These are phyloP conservation scores for Neonectria punicea DNA, from an alignment of 2,329 filamentous ascomycete species.

Conservation along the genomic window DNA sequence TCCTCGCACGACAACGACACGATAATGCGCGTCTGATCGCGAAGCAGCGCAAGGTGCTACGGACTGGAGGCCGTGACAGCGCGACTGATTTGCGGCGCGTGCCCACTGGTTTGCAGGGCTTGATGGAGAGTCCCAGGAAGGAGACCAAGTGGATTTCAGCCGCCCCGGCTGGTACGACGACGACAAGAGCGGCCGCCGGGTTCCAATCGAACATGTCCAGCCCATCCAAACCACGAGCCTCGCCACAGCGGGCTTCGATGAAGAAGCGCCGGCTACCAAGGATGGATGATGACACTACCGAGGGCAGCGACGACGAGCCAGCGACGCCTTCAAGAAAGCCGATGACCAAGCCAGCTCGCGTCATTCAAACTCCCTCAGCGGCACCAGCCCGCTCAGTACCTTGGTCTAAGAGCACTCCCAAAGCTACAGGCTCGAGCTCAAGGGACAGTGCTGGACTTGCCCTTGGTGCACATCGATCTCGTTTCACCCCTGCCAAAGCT, in stretches of 20 bases:
- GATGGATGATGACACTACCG: constrained; percentile 32
- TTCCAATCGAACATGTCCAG: constrained; percentile 36
- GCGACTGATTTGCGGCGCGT: constrained; percentile 38
- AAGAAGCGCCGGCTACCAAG: constrained; percentile 29
- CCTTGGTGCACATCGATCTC: constrained; percentile 7
- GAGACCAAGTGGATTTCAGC: constrained; percentile 43
- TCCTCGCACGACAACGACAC: constrained; percentile 36
- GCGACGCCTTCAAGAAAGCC: constrained; percentile 29
- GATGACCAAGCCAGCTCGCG: constrained; percentile 18
- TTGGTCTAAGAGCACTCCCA: constrained; percentile 31
- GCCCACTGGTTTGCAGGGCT: constrained; percentile 51
- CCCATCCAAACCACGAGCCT: constrained; percentile 19
- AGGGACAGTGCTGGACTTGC: constrained; percentile 16
- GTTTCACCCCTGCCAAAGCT: constrained; percentile 16
- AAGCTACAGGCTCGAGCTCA: constrained; percentile 14
- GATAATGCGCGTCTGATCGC: constrained; percentile 31
- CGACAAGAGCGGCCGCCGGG: constrained; percentile 44
- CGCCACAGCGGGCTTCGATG: background rate
- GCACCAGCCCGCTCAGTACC: constrained; percentile 21
- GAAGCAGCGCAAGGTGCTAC: constrained; percentile 41
- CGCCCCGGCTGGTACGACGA: constrained; percentile 30
- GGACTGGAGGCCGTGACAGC: background rate
- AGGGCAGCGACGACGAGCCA: constrained; percentile 29
- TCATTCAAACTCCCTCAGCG: constrained; percentile 20
- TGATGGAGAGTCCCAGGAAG: constrained; percentile 56